Evolutionary conservation across 805 yeast genomes (phyloP).

Genomic region (Blastobotrys mokoenaii): DNA sequence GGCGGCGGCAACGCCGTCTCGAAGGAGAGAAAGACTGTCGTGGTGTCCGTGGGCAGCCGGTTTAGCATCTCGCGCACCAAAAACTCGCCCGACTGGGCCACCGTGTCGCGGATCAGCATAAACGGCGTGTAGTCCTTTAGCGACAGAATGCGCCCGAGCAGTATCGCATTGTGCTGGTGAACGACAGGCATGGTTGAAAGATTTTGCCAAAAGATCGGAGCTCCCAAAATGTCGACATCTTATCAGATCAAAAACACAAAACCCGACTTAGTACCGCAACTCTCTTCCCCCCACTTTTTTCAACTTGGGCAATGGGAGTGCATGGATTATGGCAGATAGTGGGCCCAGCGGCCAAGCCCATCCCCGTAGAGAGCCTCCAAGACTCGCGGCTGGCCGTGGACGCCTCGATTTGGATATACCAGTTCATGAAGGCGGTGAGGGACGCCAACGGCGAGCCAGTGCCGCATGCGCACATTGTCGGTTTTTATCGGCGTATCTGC

Average conservation of each 20-base stretch:
- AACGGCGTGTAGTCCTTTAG: constrained; percentile 72
- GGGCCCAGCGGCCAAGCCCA: constrained; percentile 86
- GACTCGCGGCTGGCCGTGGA: constrained; percentile 83
- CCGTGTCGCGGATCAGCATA: constrained; percentile 57
- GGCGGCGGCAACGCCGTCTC: constrained; percentile 43
- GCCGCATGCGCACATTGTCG: constrained; percentile 81
- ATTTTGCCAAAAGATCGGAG: not conserved
- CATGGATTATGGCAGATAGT: constrained; percentile 88
- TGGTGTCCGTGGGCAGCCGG: constrained; percentile 28
- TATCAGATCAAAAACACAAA: not conserved
- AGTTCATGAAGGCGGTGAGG: constrained; percentile 88
- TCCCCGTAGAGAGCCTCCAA: constrained; percentile 73
- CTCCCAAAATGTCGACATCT: not conserved
- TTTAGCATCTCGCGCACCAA: constrained; percentile 52
- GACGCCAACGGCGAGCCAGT: constrained; percentile 74
- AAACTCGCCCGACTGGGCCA: constrained; percentile 55
- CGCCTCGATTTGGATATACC: constrained; percentile 98
- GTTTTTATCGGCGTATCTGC: constrained; percentile 89
- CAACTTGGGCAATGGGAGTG: constrained; percentile 95
- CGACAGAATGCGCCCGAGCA: constrained; percentile 57
- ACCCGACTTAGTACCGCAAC: no score
- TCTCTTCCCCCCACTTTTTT: no score
- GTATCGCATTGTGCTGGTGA: constrained; percentile 30
- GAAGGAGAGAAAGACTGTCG: constrained; percentile 52
- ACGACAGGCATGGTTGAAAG: constrained; percentile 7